These are phyloP conservation scores for Vinca minor DNA, from an alignment of 257 asterid genomes.

Conservation along the genomic window DNA sequence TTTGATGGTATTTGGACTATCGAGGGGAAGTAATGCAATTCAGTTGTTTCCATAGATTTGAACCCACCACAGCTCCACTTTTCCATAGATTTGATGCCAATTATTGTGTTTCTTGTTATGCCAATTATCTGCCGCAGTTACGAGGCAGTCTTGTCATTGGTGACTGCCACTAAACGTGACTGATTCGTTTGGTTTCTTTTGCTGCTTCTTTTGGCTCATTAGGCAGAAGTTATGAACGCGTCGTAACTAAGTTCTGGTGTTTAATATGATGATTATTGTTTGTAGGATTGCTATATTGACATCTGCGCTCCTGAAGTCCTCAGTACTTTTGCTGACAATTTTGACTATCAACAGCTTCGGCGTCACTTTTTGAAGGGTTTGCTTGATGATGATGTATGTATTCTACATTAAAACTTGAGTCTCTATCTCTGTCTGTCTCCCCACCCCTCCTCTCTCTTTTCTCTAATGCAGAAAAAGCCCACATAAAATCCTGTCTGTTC, in stretches of 20 bases:
- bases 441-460: too few relatives aligned
- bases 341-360: constrained; percentile 96
- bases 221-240: neutral
- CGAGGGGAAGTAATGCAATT: neutral
- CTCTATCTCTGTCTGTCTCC: constrained; percentile 1
- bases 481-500: neutral
- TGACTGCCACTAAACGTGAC: neutral
- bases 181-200: neutral
- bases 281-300: constrained; percentile 95
- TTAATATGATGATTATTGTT: constrained; percentile 16
- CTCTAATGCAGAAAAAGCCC: neutral
- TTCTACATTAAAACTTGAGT: neutral
- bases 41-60: neutral
- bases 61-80: neutral
- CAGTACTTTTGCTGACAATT: constrained; percentile 87
- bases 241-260: constrained; percentile 5
- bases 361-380: constrained; percentile 95
- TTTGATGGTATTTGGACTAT: neutral
- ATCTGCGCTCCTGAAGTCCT: constrained; percentile 94
- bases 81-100: too few relatives aligned
- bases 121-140: neutral
- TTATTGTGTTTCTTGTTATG: neutral
- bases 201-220: neutral
- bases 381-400: constrained; percentile 89
- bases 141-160: neutral